Percentiles rank a stretch among this genome's conserved stretches.
Conservation (phyloP, 306 rosid species). For the Clitoria ternatea region DNA sequence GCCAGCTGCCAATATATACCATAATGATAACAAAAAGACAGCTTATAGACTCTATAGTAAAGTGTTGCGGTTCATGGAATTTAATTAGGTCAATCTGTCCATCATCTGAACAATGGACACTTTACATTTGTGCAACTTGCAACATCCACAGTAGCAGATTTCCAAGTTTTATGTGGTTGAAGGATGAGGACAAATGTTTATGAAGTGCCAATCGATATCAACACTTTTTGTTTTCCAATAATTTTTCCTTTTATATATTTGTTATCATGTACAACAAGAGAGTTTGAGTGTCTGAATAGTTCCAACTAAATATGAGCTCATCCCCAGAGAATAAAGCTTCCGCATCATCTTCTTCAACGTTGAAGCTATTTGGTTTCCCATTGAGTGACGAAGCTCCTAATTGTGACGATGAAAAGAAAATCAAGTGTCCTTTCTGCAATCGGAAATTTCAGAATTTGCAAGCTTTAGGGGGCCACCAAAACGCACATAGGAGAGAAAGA, state of each 20-base stretch:
- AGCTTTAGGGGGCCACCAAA: conserved; percentile 17
- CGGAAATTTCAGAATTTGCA: neutral
- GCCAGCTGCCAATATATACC: neutral
- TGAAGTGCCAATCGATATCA: no score
- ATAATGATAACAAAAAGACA: neutral
- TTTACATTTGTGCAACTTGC: neutral
- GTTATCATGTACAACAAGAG: neutral
- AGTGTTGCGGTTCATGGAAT: neutral
- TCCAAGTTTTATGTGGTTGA: neutral
- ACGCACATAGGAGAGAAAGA: conserved; percentile 8
- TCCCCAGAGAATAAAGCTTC: neutral
- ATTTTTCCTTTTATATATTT: neutral
- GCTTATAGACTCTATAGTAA: neutral
- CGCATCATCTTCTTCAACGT: neutral
- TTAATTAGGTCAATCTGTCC: neutral
- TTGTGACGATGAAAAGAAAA: neutral
- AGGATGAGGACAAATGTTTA: neutral
- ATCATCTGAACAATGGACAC: neutral
- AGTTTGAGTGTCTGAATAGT: neutral
- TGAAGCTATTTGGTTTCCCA: neutral
- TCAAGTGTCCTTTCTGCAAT: neutral
- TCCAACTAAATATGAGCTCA: neutral
- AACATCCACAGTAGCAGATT: neutral
- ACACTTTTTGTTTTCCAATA: no score
- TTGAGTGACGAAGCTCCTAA: neutral